phyloP scores from a whole-genome alignment of 805 yeast species.

The Zygotorulaspora sp. region DNA sequence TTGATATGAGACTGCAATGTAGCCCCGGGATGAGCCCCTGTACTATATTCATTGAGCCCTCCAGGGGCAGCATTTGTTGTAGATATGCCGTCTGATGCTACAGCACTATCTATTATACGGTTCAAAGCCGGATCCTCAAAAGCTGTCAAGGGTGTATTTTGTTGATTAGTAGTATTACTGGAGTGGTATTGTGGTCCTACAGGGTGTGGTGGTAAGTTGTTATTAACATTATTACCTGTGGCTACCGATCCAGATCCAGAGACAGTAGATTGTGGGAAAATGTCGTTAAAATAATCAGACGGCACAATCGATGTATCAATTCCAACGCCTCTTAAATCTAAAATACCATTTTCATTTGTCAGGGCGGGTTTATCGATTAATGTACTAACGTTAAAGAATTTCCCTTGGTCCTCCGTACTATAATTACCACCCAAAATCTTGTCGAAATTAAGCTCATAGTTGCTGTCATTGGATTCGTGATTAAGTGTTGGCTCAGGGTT shows the following conservation, averaged over 20 bases:
- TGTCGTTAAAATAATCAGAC: slow-evolving; percentile 25
- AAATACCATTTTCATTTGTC: slow-evolving; percentile 17
- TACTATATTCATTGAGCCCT: slow-evolving; percentile 7
- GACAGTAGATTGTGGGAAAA: slow-evolving; percentile 16
- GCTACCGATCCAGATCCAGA: slow-evolving; percentile 2
- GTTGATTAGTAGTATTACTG: slow-evolving; percentile 3
- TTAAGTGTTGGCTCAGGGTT: neutral
- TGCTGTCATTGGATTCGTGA: slow-evolving; percentile 6
- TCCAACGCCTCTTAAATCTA: slow-evolving; percentile 17
- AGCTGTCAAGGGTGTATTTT: slow-evolving; percentile 9
- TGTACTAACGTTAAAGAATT: slow-evolving; percentile 26
- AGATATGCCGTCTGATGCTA: slow-evolving; percentile 10
- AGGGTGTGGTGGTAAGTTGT: slow-evolving; percentile 4
- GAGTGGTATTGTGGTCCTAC: slow-evolving; percentile 6
- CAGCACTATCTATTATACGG: slow-evolving; percentile 14
- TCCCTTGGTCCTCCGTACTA: slow-evolving; percentile 7
- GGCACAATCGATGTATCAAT: slow-evolving; percentile 20
- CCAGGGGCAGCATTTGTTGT: slow-evolving; percentile 3
- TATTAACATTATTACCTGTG: slow-evolving; percentile 5
- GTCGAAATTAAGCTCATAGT: slow-evolving; percentile 15
- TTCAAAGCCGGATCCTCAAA: slow-evolving; percentile 21
- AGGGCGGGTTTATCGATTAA: slow-evolving; percentile 31
- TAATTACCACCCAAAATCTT: slow-evolving; percentile 10
- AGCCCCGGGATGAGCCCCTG: slow-evolving; percentile 10
- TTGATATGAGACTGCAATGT: slow-evolving; percentile 27